These are phyloP conservation scores for Aspergillus quadrilineatus DNA, from an alignment of 2,329 filamentous ascomycete genomes.

Conservation along the genomic window DNA sequence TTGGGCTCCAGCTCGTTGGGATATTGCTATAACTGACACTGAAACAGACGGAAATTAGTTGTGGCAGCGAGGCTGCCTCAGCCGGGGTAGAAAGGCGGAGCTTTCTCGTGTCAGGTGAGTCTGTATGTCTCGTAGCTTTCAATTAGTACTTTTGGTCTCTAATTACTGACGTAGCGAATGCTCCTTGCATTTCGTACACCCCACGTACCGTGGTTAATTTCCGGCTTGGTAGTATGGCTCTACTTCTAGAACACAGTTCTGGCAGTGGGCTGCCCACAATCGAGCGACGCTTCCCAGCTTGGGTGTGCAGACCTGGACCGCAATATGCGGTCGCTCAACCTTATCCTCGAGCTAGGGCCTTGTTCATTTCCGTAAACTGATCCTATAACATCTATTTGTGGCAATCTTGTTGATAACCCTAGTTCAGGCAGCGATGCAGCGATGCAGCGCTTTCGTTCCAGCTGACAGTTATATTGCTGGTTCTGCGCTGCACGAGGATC, in stretches of 20 bases:
- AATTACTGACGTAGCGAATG: no score
- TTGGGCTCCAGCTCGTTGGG: neutral
- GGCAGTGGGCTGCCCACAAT: slow-evolving; percentile 7
- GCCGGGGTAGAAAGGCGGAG: neutral
- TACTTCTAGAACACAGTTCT: slow-evolving; percentile 8
- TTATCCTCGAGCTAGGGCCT: slow-evolving; percentile 13
- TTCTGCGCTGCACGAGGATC: neutral
- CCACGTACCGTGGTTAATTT: slow-evolving; percentile 10
- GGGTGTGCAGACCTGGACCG: slow-evolving; percentile 3
- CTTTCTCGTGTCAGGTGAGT: slow-evolving; percentile 8
- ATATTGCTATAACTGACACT: neutral
- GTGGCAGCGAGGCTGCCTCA: slow-evolving; percentile 5
- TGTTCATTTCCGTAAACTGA: slow-evolving; percentile 1
- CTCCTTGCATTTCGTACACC: neutral
- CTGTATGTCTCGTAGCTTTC: slow-evolving; percentile 2
- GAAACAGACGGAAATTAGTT: slow-evolving; percentile 2
- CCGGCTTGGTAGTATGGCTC: slow-evolving; percentile 4
- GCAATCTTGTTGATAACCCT: slow-evolving; percentile 1
- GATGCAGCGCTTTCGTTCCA: slow-evolving; percentile 9
- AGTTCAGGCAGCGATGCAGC: slow-evolving; percentile 8
- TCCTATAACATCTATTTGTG: slow-evolving; percentile 10
- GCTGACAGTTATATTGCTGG: neutral
- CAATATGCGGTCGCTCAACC: slow-evolving; percentile 10
- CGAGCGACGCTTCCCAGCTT: slow-evolving; percentile 14
- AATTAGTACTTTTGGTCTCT: neutral